Evolutionary conservation across 805 yeast genomes (phyloP), one percentile per base, ranked within the genome.

Genomic region (Gaillardinia entomophila): DNA sequence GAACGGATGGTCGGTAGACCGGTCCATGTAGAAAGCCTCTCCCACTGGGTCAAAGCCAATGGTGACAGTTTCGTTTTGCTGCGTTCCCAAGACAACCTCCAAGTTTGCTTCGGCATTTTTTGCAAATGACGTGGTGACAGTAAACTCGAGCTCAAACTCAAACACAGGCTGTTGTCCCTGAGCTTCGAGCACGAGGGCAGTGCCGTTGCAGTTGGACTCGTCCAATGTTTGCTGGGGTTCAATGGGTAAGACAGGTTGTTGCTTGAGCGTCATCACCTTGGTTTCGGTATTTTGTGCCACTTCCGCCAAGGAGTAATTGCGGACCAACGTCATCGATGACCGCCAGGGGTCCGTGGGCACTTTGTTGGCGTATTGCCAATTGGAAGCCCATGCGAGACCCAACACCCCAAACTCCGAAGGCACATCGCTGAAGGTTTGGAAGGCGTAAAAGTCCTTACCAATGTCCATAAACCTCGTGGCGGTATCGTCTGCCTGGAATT

Each of bases 351-450:
- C 38, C 10, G 65, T 59, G n/a, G 71, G 70, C 13, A 53, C 62
- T 12, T 40, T 41, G 14, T 47, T 49, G 16, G 52, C 49, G 36
- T 65, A 65, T 41, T 62, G 65, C 71, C 71, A 65, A 42, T 62
- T 62, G 25, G 66, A 57, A 24, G 67, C 64, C 71, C 71, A 65
- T 4, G 65, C 68, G 26, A 63, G 36, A 16, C 64, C 65, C n/a
- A 58, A 19, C 3, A 48, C 52, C 12, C 50, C 57, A 6, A 31
- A 20, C 13, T 42, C 41, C n/a, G n/a, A n/a, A n/a, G n/a, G n/a
- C 15, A 42, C 36, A 12, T 51, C 53, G n/a, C 53, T 38, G 32
- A 55, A 60, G 4, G 57, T 45, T 41, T 64, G 68, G 38, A 61
- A 40, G 12, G 70, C 71, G 36, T 64, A 63, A 38, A 48, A 57